Base-by-base conservation (phyloP, 345 rosid genomes). In the Eucalyptus caleyi region DNA sequence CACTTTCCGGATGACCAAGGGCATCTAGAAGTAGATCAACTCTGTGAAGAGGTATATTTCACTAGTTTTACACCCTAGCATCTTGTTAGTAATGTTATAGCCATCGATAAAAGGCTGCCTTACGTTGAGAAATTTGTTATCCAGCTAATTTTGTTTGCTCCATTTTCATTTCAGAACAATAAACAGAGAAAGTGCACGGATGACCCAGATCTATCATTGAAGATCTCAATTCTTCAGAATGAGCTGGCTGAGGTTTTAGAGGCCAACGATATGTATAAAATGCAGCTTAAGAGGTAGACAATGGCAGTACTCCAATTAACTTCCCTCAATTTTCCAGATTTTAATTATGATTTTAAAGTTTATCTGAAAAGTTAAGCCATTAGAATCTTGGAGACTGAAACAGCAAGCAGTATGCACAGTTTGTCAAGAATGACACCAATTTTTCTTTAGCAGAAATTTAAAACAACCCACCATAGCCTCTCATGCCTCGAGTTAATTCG, bases 191-290 rank as follows among this genome's bases (percentile, higher is more conserved):
- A 37, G 83, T 37, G 42, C 47, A 6, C 16, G 7, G 47, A 77
- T 37, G 47, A 77, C 26, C 27, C 34, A 54, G 93, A 92, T 88
- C 90, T 90, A 86, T 87, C 87, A 81, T 91, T 92, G 81, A 94
- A 95, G 92, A 91, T 94, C 72, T 93, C 90, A 85, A 88, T 42
- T 67, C 96, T 94, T 56, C 94, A 95, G 92, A 91, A 87, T 87
- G 94, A 94, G 89, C 90, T 95, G 62, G 95, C 94, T 3, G 95
- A 95, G 89, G 95, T 95, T 54, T 49, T 91, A 90, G 94, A 95
- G 91, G 94, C 97, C 90, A 94, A 93, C 88, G 92, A 90, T 89
- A 91, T 94, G 94, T 92, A 93, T 60, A 95, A 94, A 90, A 88
- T 88, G 54, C 96, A 95, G 93, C 94, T 94, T 88, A 93, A 92